Evolutionary conservation across 176 grass and related monocot species (phyloP).

Genomic region (Rhynchospora breviuscula): DNA sequence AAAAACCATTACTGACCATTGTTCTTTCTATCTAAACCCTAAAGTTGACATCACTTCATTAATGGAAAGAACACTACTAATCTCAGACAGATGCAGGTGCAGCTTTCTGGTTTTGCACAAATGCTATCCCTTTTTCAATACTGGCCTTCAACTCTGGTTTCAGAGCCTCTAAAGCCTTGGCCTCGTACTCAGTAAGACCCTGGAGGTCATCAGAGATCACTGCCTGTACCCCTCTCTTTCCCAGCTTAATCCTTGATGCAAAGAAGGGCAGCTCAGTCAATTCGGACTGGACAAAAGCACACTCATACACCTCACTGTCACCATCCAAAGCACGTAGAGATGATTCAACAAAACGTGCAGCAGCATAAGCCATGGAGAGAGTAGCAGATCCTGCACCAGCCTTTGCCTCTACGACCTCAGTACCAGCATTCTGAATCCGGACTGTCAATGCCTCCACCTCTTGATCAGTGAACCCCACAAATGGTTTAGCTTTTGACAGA

Average conservation of each 20-base stretch:
- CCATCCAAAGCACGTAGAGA: conserved; percentile 58
- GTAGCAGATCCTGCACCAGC: conserved; percentile 78
- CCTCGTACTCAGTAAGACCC: conserved; percentile 59
- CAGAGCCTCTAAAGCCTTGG: conserved; percentile 55
- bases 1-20: neutral
- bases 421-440: conserved; percentile 75
- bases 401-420: conserved; percentile 82
- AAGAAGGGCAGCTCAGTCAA: conserved; percentile 66
- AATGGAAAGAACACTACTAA: conserved; percentile 1
- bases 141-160: conserved; percentile 70
- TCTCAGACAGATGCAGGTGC: conserved; percentile 56
- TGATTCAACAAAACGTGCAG: conserved; percentile 68
- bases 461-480: conserved; percentile 48
- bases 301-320: conserved; percentile 76
- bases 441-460: conserved; percentile 60
- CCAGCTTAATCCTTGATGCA: conserved; percentile 68
- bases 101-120: conserved; percentile 37
- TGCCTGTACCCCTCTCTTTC: conserved; percentile 62
- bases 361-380: conserved; percentile 74
- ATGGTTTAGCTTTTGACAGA: conserved; percentile 62
- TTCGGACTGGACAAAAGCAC: conserved; percentile 63
- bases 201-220: conserved; percentile 43
- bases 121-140: conserved; percentile 68
- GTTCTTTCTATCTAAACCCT: conserved; percentile 36
- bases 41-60: conserved; percentile 12